A percentile compares a stretch with the other conserved stretches of the same genome.
Evolutionary conservation across 1,284 basidiomycete species (phyloP).

Genomic region (Malassezia nana): DNA sequence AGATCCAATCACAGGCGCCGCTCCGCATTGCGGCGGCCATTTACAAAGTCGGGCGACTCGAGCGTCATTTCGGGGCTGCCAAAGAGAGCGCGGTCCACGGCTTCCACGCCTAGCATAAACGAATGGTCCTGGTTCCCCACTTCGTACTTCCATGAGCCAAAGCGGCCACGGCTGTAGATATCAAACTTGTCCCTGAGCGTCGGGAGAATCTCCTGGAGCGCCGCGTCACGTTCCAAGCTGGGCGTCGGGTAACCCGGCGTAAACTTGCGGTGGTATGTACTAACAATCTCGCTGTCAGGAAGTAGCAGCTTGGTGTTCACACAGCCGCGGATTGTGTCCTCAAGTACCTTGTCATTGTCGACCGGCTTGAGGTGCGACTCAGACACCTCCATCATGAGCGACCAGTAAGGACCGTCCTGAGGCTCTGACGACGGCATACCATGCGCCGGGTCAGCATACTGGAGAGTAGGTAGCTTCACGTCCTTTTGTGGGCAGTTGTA

Average conservation of each 20-base stretch:
- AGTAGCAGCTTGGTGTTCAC: constrained; percentile 52
- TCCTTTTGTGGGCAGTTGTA: constrained; percentile 51
- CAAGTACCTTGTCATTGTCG: constrained; percentile 51
- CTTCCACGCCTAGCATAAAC: constrained; percentile 54
- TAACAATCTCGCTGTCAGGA: constrained; percentile 53
- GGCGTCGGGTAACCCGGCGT: constrained; percentile 52
- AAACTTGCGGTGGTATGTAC: constrained; percentile 53
- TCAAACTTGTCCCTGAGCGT: constrained; percentile 49
- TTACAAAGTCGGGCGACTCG: constrained; percentile 51
- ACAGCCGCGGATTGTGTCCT: constrained; percentile 53
- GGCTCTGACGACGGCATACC: constrained; percentile 47
- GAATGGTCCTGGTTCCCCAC: constrained; percentile 54
- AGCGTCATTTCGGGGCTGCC: constrained; percentile 52
- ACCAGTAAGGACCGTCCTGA: constrained; percentile 52
- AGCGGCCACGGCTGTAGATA: constrained; percentile 53
- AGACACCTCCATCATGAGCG: constrained; percentile 53
- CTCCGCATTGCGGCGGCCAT: constrained; percentile 51
- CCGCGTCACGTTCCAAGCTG: constrained; percentile 51
- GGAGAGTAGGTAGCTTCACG: constrained; percentile 51
- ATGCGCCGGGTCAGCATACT: constrained; percentile 51
- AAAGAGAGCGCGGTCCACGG: constrained; percentile 51
- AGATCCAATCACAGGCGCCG: constrained; percentile 34
- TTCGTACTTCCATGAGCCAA: constrained; percentile 55
- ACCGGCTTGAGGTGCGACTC: constrained; percentile 53
- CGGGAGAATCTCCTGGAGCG: constrained; percentile 51